Evolutionary conservation across 768 basidiomycete genomes (phyloP).

Genomic region (Suillus subluteus): DNA sequence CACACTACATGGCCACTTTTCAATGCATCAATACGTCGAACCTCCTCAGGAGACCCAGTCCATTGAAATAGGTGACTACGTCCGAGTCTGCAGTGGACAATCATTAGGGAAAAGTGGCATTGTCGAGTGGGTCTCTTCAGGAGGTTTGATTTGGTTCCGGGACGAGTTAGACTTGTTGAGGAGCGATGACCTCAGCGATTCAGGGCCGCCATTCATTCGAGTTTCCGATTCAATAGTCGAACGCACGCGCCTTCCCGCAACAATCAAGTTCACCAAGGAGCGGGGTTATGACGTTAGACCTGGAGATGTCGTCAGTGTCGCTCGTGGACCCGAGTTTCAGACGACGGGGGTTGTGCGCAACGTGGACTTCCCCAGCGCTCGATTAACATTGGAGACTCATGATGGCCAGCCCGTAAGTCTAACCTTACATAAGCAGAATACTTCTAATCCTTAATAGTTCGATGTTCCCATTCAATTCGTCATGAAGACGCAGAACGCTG

Average conservation of each 20-base stretch:
- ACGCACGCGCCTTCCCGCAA: not conserved
- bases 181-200: too few relatives aligned
- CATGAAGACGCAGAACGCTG: too few relatives aligned
- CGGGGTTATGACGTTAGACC: not conserved
- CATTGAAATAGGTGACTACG: not conserved
- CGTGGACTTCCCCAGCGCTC: too few relatives aligned
- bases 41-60: not conserved
- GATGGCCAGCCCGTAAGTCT: too few relatives aligned
- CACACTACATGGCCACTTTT: not conserved
- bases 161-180: not conserved
- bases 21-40: not conserved
- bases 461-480: too few relatives aligned
- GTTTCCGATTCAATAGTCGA: not conserved
- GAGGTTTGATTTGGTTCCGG: not conserved
- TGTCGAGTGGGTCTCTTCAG: not conserved
- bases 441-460: too few relatives aligned
- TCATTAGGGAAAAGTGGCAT: not conserved
- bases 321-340: too few relatives aligned
- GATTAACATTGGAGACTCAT: too few relatives aligned
- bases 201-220: not conserved
- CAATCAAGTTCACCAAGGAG: not conserved
- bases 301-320: not conserved
- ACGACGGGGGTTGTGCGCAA: too few relatives aligned
- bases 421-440: accelerated
- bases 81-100: not conserved